Evolutionary conservation across 1,284 basidiomycete genomes (phyloP).

Genomic region (Cutaneotrichosporon cutaneum): DNA sequence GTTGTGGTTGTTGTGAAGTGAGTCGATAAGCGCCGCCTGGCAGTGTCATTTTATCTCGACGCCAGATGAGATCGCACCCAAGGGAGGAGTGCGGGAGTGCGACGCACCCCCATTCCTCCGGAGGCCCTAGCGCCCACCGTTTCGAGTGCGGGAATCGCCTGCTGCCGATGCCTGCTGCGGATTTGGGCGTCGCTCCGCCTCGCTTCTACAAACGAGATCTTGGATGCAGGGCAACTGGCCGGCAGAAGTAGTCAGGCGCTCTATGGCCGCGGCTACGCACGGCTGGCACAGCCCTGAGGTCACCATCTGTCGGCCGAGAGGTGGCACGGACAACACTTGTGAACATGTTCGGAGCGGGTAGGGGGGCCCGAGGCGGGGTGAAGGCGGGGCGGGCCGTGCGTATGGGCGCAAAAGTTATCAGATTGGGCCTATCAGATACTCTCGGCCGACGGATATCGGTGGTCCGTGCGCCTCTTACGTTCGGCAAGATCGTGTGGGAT

Average conservation of each 20-base stretch:
- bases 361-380: neutral
- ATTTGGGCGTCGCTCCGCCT: too few relatives aligned
- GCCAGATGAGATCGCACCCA: neutral
- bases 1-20: neutral
- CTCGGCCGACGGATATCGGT: neutral
- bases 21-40: neutral
- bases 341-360: neutral
- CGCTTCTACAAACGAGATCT: neutral
- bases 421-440: conserved; percentile 5
- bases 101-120: neutral
- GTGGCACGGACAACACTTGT: neutral
- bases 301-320: neutral
- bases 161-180: too few relatives aligned
- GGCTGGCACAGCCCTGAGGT: neutral
- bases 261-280: neutral
- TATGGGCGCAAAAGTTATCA: neutral
- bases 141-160: neutral
- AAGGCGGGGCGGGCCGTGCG: neutral
- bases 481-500: neutral
- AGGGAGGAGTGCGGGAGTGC: neutral
- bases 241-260: neutral
- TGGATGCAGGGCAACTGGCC: neutral
- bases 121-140: neutral
- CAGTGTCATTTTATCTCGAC: neutral
- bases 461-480: neutral